Percentiles rank a stretch among this genome's conserved stretches.
Conservation (phyloP, 2,329 filamentous ascomycete genomes). For the Talaromyces sp. region DNA sequence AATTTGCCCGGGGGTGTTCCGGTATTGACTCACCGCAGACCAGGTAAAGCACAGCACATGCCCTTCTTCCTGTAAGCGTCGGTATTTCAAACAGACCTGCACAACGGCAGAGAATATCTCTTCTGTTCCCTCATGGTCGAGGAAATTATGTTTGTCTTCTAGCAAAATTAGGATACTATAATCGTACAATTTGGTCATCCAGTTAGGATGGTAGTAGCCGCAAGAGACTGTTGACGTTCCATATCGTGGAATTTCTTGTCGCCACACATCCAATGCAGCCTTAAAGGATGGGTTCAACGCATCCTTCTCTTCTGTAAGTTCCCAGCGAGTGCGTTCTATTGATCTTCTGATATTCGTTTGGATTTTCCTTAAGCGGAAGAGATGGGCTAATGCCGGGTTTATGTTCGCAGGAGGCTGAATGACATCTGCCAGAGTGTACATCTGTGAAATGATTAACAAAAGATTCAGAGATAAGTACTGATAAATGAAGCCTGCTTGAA, state of each 20-base stretch:
- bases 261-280: slow-evolving; percentile 28
- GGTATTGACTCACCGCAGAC: slow-evolving; percentile 27
- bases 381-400: slow-evolving; percentile 26
- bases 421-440: slow-evolving; percentile 25
- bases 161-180: slow-evolving; percentile 33
- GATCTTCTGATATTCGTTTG: slow-evolving; percentile 30
- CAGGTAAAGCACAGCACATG: slow-evolving; percentile 34
- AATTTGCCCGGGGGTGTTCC: neutral
- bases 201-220: slow-evolving; percentile 29
- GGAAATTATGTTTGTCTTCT: slow-evolving; percentile 27
- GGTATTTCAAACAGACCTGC: slow-evolving; percentile 30
- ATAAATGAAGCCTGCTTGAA: neutral
- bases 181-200: slow-evolving; percentile 32
- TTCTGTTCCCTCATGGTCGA: slow-evolving; percentile 27
- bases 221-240: slow-evolving; percentile 23
- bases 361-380: slow-evolving; percentile 31
- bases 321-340: slow-evolving; percentile 15
- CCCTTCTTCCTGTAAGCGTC: slow-evolving; percentile 30
- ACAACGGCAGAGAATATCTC: slow-evolving; percentile 29
- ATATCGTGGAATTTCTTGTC: slow-evolving; percentile 32
- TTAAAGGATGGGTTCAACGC: slow-evolving; percentile 23
- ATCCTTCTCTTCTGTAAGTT: slow-evolving; percentile 10
- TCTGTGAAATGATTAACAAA: slow-evolving; percentile 13
- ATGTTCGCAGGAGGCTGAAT: slow-evolving; percentile 23
- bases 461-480: no score